A percentile compares a stretch with the other conserved stretches of the same genome.
Conservation (phyloP, 306 rosid genomes). For the barrel medic (Medicago truncatula) region DNA sequence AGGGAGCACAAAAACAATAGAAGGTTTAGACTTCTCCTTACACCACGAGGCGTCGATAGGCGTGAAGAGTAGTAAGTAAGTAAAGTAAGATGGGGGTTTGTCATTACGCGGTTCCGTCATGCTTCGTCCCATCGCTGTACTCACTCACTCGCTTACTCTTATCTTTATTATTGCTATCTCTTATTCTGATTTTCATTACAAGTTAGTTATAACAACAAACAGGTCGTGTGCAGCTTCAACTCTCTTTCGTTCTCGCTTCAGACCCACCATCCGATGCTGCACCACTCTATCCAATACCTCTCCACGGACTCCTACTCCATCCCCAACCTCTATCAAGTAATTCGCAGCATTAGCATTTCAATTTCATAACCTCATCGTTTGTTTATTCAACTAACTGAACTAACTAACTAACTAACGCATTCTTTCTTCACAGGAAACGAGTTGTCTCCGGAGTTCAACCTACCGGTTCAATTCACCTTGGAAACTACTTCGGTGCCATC, state of each 20-base stretch:
- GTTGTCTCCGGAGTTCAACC: slow-evolving; percentile 98
- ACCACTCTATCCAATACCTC: slow-evolving; percentile 52
- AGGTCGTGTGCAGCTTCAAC: slow-evolving; percentile 53
- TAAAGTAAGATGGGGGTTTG: slow-evolving; percentile 39
- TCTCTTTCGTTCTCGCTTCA: slow-evolving; percentile 45
- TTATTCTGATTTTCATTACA: slow-evolving; percentile 8
- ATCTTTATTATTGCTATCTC: background rate
- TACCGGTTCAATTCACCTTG: slow-evolving; percentile 92
- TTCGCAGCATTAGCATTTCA: background rate
- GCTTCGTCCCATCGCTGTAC: slow-evolving; percentile 41
- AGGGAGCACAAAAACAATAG: too few relatives aligned
- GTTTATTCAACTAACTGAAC: slow-evolving; percentile 10
- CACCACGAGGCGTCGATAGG: too few relatives aligned
- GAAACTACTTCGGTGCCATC: slow-evolving; percentile 94
- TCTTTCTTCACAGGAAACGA: slow-evolving; percentile 63
- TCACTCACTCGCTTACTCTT: background rate
- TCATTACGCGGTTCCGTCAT: slow-evolving; percentile 37
- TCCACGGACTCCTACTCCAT: slow-evolving; percentile 35
- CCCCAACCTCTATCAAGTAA: slow-evolving; percentile 69
- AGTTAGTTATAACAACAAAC: slow-evolving; percentile 24
- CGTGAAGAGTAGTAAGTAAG: too few relatives aligned
- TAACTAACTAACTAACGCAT: background rate
- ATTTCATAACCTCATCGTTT: slow-evolving; percentile 7
- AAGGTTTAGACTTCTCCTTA: too few relatives aligned
- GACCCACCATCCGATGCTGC: slow-evolving; percentile 52